Evolutionary conservation across 805 yeast genomes (phyloP), one percentile per base, ranked within the genome.

Genomic region (Teunomyces cretensis): DNA sequence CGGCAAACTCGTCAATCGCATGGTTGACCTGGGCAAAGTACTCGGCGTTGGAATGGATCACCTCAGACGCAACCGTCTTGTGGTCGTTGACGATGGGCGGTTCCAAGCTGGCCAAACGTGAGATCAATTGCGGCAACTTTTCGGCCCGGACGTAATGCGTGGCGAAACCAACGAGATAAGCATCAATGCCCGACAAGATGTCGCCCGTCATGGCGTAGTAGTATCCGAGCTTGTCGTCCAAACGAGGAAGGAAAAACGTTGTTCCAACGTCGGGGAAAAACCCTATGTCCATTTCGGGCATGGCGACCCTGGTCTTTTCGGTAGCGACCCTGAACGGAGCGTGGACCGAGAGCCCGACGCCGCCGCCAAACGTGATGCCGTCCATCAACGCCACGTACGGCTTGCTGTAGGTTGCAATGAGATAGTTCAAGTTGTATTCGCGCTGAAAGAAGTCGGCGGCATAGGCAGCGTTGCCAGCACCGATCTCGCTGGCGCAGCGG

Each of bases 251-350:
- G 67, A 90, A 91, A 68, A 88, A 92, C 9, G 96, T 81, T 30
- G 95, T 84, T 36, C 97, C 99, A 9, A 94, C 98, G 65, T 94
- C 99, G 15, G 96, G 96, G 68, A 88, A 87, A 65, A 89, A 88
- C 1, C 99, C 99, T 63, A 94, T 94, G 58, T 88, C 90, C 76
- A 95, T 86, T 68, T 94, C 98, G 7, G 99, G 98, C 99, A 94
- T 94, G 50, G 98, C 96, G 70, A 90, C 79, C 62, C 84, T 78
- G 9, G 98, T 91, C 56, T 80, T 78, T 57, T 92, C 97, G 33
- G 96, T 87, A n/a, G 95, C 96, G 31, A 94, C 72, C 60, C 98
- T 81, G 74, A 92, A 92, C 2, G 97, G 92, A 9, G 88, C 84
- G 67, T 94, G 98, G 33, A 88, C 85, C 0, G 92, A 76, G 37